These are phyloP conservation scores for Stylosanthes scabra DNA, from an alignment of 331 rosid species.

Conservation along the genomic window DNA sequence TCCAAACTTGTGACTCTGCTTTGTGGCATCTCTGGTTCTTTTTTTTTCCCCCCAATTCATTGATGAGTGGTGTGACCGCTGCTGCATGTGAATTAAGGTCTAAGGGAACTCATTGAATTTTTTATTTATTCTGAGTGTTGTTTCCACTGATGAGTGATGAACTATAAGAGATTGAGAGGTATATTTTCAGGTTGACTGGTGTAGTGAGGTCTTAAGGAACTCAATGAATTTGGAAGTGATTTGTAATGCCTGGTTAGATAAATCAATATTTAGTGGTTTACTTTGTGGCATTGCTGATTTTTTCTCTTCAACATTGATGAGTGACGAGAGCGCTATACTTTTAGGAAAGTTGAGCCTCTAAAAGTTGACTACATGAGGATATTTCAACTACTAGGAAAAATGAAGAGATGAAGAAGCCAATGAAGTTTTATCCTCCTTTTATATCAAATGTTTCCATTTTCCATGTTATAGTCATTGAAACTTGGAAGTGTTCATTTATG, in stretches of 20 bases:
- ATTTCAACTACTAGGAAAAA: conserved; percentile 13
- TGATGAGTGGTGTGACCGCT: background rate
- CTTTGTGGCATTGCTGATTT: conserved; percentile 24
- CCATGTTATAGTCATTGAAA: conserved; percentile 10
- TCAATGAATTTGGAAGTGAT: too few relatives aligned
- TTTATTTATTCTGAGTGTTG: too few relatives aligned
- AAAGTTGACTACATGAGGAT: background rate
- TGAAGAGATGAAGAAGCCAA: conserved; percentile 1
- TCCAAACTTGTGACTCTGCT: conserved; percentile 6
- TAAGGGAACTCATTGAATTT: too few relatives aligned
- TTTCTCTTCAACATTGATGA: background rate
- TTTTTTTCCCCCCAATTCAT: background rate
- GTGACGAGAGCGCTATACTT: background rate
- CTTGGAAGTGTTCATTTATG: background rate
- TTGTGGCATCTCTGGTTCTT: conserved; percentile 24
- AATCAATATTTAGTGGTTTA: conserved; percentile 9
- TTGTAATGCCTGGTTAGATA: too few relatives aligned
- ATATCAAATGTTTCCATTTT: conserved; percentile 27
- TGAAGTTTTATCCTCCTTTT: background rate
- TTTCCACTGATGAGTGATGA: too few relatives aligned
- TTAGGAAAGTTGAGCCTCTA: background rate
- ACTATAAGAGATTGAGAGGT: too few relatives aligned
- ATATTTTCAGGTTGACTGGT: too few relatives aligned
- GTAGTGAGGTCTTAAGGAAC: too few relatives aligned
- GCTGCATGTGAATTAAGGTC: too few relatives aligned